A percentile compares a stretch with the other conserved stretches of the same genome.
These are phyloP conservation scores for Benincasa hispida DNA, from an alignment of 306 rosid species.

Conservation along the genomic window DNA sequence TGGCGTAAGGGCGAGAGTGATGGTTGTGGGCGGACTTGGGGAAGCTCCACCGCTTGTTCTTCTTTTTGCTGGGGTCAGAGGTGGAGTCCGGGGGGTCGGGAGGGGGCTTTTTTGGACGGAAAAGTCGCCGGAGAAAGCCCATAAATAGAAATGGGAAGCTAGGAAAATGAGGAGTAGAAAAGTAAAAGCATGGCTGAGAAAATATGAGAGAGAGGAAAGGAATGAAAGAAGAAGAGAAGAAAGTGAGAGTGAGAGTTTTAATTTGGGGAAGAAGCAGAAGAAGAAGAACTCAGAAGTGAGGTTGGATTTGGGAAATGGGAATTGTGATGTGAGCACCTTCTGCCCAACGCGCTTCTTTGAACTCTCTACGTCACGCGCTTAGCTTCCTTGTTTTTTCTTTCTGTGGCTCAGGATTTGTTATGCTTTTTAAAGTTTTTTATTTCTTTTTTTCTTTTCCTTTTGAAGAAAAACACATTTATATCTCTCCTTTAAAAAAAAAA, in stretches of 20 bases:
- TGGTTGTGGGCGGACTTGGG: conserved; percentile 5
- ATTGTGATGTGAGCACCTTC: background rate
- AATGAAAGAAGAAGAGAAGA: background rate
- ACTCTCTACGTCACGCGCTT: background rate
- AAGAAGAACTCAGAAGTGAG: background rate
- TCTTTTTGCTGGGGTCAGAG: background rate
- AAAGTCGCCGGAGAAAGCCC: conserved; percentile 89
- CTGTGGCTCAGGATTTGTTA: background rate
- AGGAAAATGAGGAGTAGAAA: background rate
- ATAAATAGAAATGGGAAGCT: conserved; percentile 19
- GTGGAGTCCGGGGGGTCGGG: conserved; percentile 7
- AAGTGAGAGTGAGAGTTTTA: background rate
- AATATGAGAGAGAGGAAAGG: background rate
- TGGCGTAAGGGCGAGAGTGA: background rate
- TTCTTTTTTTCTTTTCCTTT: too few relatives aligned
- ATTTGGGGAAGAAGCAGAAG: background rate
- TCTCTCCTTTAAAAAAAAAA: too few relatives aligned
- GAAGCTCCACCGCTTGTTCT: conserved; percentile 34
- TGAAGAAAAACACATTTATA: too few relatives aligned
- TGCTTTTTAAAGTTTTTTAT: too few relatives aligned
- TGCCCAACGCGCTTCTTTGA: background rate
- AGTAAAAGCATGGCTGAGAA: conserved; percentile 1
- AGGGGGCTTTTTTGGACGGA: conserved; percentile 37
- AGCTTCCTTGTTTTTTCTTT: background rate
- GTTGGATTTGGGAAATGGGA: conserved; percentile 9